Conservation (phyloP, 768 basidiomycete genomes). For the Sarcodon aspratus region DNA sequence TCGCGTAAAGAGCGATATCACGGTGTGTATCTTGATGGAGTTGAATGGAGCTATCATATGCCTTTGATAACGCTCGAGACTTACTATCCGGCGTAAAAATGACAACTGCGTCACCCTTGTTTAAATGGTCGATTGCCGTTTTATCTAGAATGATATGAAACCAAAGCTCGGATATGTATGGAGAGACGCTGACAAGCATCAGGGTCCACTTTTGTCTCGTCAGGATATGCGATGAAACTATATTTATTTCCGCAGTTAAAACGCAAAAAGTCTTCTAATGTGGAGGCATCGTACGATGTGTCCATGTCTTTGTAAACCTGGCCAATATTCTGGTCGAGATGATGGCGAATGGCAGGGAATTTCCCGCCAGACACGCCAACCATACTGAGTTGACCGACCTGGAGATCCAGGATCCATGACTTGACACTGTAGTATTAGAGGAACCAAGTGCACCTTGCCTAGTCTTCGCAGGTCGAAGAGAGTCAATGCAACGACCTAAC, state of each 20-base stretch:
- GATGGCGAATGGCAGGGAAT: constrained; percentile 76
- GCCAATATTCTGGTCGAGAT: constrained; percentile 74
- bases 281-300: constrained; percentile 41
- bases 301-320: constrained; percentile 84
- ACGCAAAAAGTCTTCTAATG: not conserved
- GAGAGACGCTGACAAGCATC: constrained; percentile 63
- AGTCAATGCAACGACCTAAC: constrained; percentile 78
- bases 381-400: constrained; percentile 74
- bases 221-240: constrained; percentile 76
- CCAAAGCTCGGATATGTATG: not conserved
- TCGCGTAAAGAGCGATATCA: constrained; percentile 77
- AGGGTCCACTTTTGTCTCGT: constrained; percentile 53
- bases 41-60: not conserved
- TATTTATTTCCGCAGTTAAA: not conserved
- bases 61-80: constrained; percentile 13
- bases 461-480: constrained; percentile 81
- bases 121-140: constrained; percentile 63
- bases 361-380: constrained; percentile 84
- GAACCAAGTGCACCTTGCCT: constrained; percentile 46
- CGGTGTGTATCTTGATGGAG: constrained; percentile 59
- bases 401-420: constrained; percentile 6
- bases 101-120: constrained; percentile 79
- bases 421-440: not conserved
- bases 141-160: constrained; percentile 42
- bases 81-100: constrained; percentile 88